phyloP scores from a whole-genome alignment of 371 early-diverging fungal species.

The Conidiobolus incongruus region DNA sequence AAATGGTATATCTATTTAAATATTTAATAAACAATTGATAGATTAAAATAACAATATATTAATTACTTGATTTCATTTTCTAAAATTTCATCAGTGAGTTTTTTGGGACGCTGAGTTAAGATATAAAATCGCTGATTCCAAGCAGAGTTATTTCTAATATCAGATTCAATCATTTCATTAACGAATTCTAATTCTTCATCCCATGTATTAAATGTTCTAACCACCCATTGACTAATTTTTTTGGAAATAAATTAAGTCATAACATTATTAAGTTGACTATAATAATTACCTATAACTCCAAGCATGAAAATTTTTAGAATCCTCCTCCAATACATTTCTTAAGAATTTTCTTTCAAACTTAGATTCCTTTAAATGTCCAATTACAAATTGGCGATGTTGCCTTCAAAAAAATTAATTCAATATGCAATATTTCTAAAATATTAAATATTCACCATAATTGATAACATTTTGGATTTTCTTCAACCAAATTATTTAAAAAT shows the following conservation, averaged over 20 bases:
- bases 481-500: slow-evolving; percentile 41
- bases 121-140: slow-evolving; percentile 90
- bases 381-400: slow-evolving; percentile 75
- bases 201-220: slow-evolving; percentile 53
- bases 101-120: slow-evolving; percentile 20
- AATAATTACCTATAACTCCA: slow-evolving; percentile 58
- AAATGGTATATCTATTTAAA: no score
- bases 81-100: slow-evolving; percentile 14
- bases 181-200: slow-evolving; percentile 46
- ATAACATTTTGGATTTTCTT: slow-evolving; percentile 71
- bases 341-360: slow-evolving; percentile 42
- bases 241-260: neutral
- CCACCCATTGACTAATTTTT: slow-evolving; percentile 84
- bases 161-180: slow-evolving; percentile 39
- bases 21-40: no score
- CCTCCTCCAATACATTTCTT: slow-evolving; percentile 37
- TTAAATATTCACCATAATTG: slow-evolving; percentile 62
- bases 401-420: slow-evolving; percentile 10
- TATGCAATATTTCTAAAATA: neutral
- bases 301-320: slow-evolving; percentile 94
- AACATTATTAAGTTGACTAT: neutral
- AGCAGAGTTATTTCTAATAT: slow-evolving; percentile 90
- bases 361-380: slow-evolving; percentile 28
- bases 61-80: slow-evolving; percentile 32
- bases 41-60: no score